phyloP scores from a whole-genome alignment of 148 eudicot species.

The Fagopyrum tataricum region DNA sequence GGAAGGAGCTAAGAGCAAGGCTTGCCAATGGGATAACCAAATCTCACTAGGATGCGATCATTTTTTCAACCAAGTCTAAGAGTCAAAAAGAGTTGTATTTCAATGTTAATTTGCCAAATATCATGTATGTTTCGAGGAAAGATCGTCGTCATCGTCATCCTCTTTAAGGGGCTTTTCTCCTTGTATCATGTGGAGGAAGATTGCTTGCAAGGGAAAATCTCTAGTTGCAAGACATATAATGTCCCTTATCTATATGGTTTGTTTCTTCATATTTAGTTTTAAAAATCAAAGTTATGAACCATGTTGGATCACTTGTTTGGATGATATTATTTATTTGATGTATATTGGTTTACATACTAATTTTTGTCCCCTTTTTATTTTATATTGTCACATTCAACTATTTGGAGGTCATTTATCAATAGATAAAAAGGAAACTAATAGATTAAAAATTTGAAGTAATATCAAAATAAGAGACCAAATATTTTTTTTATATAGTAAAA shows the following conservation, averaged over 20 bases:
- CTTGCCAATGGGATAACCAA: constrained; percentile 43
- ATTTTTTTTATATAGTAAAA: no score
- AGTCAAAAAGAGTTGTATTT: not conserved
- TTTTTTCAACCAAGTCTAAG: not conserved
- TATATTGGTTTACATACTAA: constrained; percentile 1
- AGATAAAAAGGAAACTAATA: no score
- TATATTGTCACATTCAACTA: not conserved
- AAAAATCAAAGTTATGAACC: not conserved
- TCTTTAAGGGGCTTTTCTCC: not conserved
- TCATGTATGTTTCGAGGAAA: constrained; percentile 5
- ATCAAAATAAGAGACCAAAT: no score
- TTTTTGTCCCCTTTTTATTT: not conserved
- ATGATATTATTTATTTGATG: constrained; percentile 6
- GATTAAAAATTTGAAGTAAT: no score
- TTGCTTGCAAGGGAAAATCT: not conserved
- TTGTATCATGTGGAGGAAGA: not conserved
- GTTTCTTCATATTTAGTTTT: not conserved
- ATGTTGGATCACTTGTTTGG: not conserved
- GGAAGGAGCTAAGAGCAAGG: constrained; percentile 88
- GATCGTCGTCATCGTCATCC: not conserved
- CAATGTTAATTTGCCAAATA: not conserved
- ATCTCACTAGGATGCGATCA: constrained; percentile 9
- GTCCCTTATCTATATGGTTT: constrained; percentile 8
- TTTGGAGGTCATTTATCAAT: no score
- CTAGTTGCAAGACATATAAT: not conserved